A percentile compares a stretch with the other conserved stretches of the same genome.
phyloP scores from a whole-genome alignment of 2,329 filamentous ascomycete genomes.

The Calonectria ilicicola region DNA sequence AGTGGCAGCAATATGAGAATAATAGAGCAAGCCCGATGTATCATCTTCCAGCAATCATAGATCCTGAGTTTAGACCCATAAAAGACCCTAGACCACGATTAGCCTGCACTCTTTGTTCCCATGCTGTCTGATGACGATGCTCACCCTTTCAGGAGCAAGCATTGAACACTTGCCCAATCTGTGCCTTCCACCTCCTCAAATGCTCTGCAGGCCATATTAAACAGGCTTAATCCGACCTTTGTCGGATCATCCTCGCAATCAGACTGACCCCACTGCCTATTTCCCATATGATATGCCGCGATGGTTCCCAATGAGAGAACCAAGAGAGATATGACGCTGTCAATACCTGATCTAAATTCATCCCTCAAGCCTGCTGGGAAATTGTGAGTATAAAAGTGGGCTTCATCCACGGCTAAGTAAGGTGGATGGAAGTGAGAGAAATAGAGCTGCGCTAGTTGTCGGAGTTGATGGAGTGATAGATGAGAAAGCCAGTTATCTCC shows the following conservation, averaged over 20 bases:
- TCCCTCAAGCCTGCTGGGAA: not conserved
- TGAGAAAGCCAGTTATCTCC: slow-evolving; percentile 22
- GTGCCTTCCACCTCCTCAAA: slow-evolving; percentile 17
- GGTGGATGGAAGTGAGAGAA: slow-evolving; percentile 29
- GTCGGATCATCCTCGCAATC: slow-evolving; percentile 1
- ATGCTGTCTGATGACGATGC: not conserved
- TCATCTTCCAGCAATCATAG: slow-evolving; percentile 26
- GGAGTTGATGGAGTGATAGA: slow-evolving; percentile 19
- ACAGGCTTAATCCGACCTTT: slow-evolving; percentile 9
- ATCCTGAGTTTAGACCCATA: slow-evolving; percentile 27
- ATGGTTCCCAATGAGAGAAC: slow-evolving; percentile 20
- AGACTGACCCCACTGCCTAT: slow-evolving; percentile 11
- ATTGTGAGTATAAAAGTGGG: slow-evolving; percentile 16
- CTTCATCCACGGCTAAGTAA: slow-evolving; percentile 25
- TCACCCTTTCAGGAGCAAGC: slow-evolving; percentile 30
- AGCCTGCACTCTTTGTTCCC: not conserved
- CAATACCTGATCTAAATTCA: slow-evolving; percentile 12
- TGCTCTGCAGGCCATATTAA: slow-evolving; percentile 23
- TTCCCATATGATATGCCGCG: slow-evolving; percentile 15
- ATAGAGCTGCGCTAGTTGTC: slow-evolving; percentile 20
- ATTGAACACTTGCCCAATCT: slow-evolving; percentile 28
- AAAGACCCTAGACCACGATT: slow-evolving; percentile 11
- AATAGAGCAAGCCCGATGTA: slow-evolving; percentile 26
- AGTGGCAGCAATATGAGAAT: slow-evolving; percentile 25
- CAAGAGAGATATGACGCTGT: slow-evolving; percentile 9